Base-by-base conservation (phyloP, 1,139 yeast genomes). In the Yamadazyma diddensiae region DNA sequence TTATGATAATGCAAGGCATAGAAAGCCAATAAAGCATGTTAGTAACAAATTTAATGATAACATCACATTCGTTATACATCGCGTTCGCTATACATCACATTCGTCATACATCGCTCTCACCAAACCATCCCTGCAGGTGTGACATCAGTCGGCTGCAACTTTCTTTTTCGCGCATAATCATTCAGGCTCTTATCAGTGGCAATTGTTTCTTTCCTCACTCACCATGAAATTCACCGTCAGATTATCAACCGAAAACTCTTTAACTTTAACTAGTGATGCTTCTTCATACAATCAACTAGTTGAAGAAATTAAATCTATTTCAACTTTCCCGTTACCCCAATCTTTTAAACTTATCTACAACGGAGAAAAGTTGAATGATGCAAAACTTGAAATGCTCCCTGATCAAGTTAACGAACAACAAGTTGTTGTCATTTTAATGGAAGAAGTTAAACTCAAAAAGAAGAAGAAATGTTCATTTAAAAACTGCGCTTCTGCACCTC, bases 391-490 rank as follows among this genome's bases (percentile, higher is more conserved):
- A 7, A 18, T 24, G 12, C 23, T 37, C 21, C 17, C 14, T n/a
- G 18, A 18, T 5, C 22, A 23, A 3, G 32, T 33, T 8, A 41
- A 53, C 4, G 46, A 41, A n/a, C 44, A 41, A 13, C 52, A 45
- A 11, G 49, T 64, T 28, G 60, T 67, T 9, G 63, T 73, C 12
- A 71, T 73, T 36, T 54, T 75, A 35, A 74, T 76, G 65, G 62
- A 59, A 34, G 35, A 18, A 27, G 46, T 54, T 33, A 74, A 73
- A 53, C 35, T 30, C 17, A 59, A 59, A 62, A 46, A 68, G 49
- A 57, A 66, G 52, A 70, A 77, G 60, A 78, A 80, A 59, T 86
- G 95, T 57, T 65, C 79, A 16, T 78, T 78, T 57, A 62, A 62
- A 29, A 56, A 65, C 27, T 87, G 96, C 58, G 65, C 71, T 20